These are phyloP conservation scores for Nannochloropsis gaditana DNA, from an alignment of 108 stramenopile genomes.

Conservation along the genomic window DNA sequence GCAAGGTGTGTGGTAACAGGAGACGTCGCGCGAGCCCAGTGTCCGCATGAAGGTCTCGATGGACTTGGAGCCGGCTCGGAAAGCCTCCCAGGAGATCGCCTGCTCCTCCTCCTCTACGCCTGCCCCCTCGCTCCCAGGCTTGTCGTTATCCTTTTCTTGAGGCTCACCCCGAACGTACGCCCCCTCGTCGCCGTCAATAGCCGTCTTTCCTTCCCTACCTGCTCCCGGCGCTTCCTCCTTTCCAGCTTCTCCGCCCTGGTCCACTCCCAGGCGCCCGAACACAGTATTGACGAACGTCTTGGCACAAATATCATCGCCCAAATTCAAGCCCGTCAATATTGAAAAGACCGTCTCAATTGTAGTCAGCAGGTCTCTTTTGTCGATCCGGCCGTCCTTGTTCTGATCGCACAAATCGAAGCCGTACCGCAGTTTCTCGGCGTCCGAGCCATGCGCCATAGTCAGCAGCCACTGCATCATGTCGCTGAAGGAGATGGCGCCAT, in stretches of 20 bases:
- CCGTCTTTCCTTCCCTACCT: neutral
- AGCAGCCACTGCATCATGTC: neutral
- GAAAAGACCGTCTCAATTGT: neutral
- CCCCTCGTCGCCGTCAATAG: no score
- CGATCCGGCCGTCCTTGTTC: neutral
- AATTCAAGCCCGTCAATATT: slow-evolving; percentile 1
- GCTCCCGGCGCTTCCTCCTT: neutral
- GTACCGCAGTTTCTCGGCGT: neutral
- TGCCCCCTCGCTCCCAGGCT: neutral
- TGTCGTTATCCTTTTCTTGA: no score
- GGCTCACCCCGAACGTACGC: neutral
- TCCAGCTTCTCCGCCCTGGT: neutral
- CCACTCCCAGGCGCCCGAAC: neutral
- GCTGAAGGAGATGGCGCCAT: neutral
- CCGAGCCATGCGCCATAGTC: neutral
- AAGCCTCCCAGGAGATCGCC: neutral
- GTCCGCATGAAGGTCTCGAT: neutral
- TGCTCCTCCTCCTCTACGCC: neutral
- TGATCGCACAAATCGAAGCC: slow-evolving; percentile 13
- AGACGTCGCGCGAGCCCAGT: neutral
- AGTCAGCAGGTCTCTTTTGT: neutral
- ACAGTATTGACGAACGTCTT: neutral
- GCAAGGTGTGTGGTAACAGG: slow-evolving; percentile 3
- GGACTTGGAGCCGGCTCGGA: neutral
- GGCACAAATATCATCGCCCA: slow-evolving; percentile 4